Evolutionary conservation across 1,284 basidiomycete genomes (phyloP).

Genomic region (Melampsora larici-populina): DNA sequence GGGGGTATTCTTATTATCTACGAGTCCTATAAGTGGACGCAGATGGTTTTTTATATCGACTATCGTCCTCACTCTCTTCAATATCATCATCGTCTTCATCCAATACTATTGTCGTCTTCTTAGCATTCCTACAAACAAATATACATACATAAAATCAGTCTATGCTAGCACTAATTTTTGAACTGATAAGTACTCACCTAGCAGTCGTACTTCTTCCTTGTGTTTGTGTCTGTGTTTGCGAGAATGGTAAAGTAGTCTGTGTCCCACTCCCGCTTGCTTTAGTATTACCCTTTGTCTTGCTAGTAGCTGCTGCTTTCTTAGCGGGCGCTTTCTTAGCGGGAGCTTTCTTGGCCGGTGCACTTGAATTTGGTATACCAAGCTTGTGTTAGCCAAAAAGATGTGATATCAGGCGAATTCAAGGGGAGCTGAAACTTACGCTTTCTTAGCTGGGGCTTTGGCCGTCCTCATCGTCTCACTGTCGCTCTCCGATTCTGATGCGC

Average conservation of each 20-base stretch:
- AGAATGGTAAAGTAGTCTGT: constrained; percentile 29
- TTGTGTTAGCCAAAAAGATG: neutral
- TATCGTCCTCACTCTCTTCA: constrained; percentile 1
- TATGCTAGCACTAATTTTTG: neutral
- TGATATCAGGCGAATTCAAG: neutral
- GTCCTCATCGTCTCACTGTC: constrained; percentile 51
- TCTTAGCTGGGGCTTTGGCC: constrained; percentile 51
- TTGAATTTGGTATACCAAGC: neutral
- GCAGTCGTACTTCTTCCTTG: constrained; percentile 14
- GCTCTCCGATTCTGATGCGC: neutral
- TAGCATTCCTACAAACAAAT: neutral
- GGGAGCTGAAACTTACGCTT: constrained; percentile 41
- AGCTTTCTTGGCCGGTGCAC: constrained; percentile 25
- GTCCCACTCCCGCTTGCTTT: constrained; percentile 6
- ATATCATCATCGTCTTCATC: neutral
- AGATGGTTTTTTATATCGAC: neutral
- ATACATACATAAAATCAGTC: too few relatives aligned
- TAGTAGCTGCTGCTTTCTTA: constrained; percentile 26
- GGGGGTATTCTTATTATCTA: neutral
- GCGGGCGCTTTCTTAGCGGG: constrained; percentile 19
- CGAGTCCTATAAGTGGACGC: neutral
- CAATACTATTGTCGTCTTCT: neutral
- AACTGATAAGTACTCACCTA: constrained; percentile 19
- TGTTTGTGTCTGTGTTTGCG: neutral
- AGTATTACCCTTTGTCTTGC: neutral